Base-by-base conservation (phyloP, 2,329 filamentous ascomycete genomes). In the Fusarium annulatum region DNA sequence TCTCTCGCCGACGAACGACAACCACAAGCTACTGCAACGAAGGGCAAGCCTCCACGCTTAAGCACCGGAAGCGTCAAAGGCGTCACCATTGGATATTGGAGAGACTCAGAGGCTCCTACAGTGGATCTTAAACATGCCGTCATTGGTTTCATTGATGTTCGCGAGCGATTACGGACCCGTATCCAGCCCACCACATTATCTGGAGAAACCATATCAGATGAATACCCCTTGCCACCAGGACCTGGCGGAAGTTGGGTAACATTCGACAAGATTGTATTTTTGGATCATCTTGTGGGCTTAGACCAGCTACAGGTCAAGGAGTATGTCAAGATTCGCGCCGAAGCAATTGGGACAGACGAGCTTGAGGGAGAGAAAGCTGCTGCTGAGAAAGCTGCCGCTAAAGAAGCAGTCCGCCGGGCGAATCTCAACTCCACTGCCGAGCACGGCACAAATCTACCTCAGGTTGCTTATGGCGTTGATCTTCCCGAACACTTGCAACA, bases 211-310 rank as follows among this genome's bases (percentile, higher is more conserved):
- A 82, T 91, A 34, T 82, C 85, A 10, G 78, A 83, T 45, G 81
- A 84, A 34, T 85, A 85, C 77, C 82, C 88, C 38, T 76, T 89
- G 8, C 89, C 89, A 3, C 86, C 88, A 5, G 89, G 89, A 1
- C 88, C 89, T 3, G 89, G 89, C 28, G 89, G 88, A 60, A 90
- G 88, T 77, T 91, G 89, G 89, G 88, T 91, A 30, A 91, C 89
- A 0, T 91, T 91, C 73, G 87, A 90, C 64, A 84, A 88, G 26
- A 85, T 91, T 36, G 85, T 90, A 28, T 91, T 91, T 74, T 86
- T 88, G 5, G 79, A 86, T 12, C 88, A 90, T 64, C 85, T 92
- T 1, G 82, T 88, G 19, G 85, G 85, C 5, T 81, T 90, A 9
- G 86, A 88, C 58, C 86, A 90, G 53, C 84, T 87, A 34, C 86